phyloP scores from a whole-genome alignment of 257 asterid genomes.

The Solanum neorickii region DNA sequence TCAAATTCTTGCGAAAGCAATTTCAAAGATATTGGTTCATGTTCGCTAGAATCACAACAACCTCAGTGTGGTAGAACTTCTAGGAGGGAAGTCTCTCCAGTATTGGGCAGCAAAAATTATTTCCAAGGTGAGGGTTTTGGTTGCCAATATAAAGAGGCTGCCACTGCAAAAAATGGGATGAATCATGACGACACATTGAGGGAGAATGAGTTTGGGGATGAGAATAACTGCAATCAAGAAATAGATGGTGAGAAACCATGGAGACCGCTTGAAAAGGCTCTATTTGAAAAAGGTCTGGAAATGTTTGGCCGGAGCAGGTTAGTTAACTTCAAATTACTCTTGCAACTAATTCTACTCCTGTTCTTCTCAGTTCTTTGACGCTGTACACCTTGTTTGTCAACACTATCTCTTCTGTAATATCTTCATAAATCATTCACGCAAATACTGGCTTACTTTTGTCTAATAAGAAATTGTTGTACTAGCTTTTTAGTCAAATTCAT shows the following conservation, averaged over 20 bases:
- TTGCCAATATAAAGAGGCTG: constrained; percentile 40
- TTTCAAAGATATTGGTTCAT: constrained; percentile 8
- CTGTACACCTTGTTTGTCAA: background rate
- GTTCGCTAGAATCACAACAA: constrained; percentile 37
- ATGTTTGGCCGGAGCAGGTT: constrained; percentile 91
- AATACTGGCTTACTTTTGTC: background rate
- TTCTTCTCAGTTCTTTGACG: background rate
- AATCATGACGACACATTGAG: constrained; percentile 31
- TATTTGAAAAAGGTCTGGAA: constrained; percentile 80
- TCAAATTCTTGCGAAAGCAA: constrained; percentile 54
- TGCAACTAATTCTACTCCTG: background rate
- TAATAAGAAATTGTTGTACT: background rate
- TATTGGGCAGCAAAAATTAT: constrained; percentile 21
- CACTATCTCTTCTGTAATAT: background rate
- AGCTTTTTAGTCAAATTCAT: background rate
- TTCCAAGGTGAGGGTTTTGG: constrained; percentile 36
- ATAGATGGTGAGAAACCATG: constrained; percentile 38
- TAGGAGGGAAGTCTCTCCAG: constrained; percentile 40
- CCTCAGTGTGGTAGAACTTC: constrained; percentile 43
- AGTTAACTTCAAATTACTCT: constrained; percentile 7
- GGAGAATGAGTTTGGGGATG: constrained; percentile 42
- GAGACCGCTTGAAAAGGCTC: constrained; percentile 82
- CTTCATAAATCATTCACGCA: background rate
- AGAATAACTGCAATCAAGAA: constrained; percentile 35
- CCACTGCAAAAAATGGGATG: constrained; percentile 24